Conservation (phyloP, 345 rosid species). For the Dipteronia dyeriana region DNA sequence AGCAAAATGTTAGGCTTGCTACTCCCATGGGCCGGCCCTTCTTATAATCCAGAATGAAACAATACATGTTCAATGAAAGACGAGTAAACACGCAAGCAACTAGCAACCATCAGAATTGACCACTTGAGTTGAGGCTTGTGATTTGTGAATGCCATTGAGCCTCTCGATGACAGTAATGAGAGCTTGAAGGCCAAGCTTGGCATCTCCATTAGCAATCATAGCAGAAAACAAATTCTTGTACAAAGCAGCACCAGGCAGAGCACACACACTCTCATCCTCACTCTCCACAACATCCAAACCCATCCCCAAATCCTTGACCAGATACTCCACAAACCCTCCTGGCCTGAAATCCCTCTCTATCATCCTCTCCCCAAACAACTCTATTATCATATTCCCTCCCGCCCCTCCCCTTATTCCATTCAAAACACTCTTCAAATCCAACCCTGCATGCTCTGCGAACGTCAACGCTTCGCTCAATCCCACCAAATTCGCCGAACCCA, state of each 20-base stretch:
- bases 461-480: conserved; percentile 79
- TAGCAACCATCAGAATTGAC: no score
- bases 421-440: conserved; percentile 52
- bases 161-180: conserved; percentile 69
- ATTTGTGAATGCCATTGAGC: conserved; percentile 48
- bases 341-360: conserved; percentile 59
- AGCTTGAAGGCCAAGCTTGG: conserved; percentile 72
- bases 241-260: conserved; percentile 73
- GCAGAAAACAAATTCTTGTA: conserved; percentile 70
- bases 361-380: conserved; percentile 71
- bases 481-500: conserved; percentile 62
- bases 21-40: no score
- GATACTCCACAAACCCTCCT: conserved; percentile 74
- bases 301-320: conserved; percentile 90
- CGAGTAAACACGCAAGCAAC: no score
- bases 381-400: conserved; percentile 72
- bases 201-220: conserved; percentile 86
- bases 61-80: no score
- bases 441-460: conserved; percentile 64
- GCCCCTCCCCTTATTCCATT: conserved; percentile 60
- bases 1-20: no score
- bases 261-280: conserved; percentile 39
- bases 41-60: no score
- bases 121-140: no score
- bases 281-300: conserved; percentile 53